Evolutionary conservation across 108 stramenopile genomes (phyloP).

Genomic region (Conticribra weissflogii): DNA sequence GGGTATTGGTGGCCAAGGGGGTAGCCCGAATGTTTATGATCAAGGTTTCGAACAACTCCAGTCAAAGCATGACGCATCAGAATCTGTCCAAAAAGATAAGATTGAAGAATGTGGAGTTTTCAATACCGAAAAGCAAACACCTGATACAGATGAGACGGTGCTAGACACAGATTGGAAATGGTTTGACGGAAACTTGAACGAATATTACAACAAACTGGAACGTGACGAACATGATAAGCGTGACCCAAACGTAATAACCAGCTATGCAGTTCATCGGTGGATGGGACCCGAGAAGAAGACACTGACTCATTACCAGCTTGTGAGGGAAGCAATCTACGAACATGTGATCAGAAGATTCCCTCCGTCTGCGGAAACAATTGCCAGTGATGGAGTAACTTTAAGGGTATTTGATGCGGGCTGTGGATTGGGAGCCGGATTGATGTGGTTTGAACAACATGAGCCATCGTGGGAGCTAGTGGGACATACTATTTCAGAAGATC

Average conservation of each 20-base stretch:
- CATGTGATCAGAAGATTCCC: neutral
- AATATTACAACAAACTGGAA: constrained; percentile 61
- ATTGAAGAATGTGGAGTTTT: no score
- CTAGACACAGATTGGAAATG: constrained; percentile 52
- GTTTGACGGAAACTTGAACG: constrained; percentile 60
- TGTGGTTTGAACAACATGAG: constrained; percentile 58
- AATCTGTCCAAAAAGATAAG: constrained; percentile 53
- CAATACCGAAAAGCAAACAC: neutral
- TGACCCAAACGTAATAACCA: constrained; percentile 43
- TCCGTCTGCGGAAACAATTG: neutral
- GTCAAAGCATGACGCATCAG: constrained; percentile 8
- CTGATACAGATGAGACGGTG: neutral
- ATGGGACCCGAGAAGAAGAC: constrained; percentile 50
- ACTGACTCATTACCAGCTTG: constrained; percentile 48
- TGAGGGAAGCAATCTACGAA: constrained; percentile 25
- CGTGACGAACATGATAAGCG: constrained; percentile 45
- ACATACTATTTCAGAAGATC: constrained; percentile 60
- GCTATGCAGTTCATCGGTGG: constrained; percentile 67
- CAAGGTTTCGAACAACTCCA: constrained; percentile 35
- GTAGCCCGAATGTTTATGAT: constrained; percentile 21
- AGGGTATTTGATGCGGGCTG: constrained; percentile 64
- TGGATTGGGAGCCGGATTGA: constrained; percentile 56
- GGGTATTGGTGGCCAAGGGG: constrained; percentile 50
- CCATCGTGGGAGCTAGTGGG: constrained; percentile 47
- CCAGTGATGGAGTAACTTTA: neutral